A percentile compares a stretch with the other conserved stretches of the same genome.
Conservation (phyloP, 116 monocot species). For the Posidonia oceanica region DNA sequence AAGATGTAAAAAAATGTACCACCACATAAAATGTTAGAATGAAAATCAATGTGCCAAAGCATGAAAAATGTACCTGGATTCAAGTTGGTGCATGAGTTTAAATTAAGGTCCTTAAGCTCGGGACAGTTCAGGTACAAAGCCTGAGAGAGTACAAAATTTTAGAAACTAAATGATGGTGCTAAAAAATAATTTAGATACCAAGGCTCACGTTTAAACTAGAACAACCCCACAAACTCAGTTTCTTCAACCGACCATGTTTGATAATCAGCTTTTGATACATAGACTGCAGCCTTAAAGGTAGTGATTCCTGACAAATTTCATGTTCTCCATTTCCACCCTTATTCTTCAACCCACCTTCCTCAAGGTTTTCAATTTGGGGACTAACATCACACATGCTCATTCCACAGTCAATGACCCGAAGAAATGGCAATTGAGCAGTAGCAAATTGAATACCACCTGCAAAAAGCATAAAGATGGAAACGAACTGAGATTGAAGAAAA, state of each 20-base stretch:
- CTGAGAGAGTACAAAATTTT: slow-evolving; percentile 30
- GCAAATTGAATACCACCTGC: slow-evolving; percentile 92
- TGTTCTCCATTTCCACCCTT: slow-evolving; percentile 7
- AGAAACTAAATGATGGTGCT: slow-evolving; percentile 1
- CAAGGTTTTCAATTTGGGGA: slow-evolving; percentile 18
- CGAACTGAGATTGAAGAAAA: background rate
- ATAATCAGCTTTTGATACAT: slow-evolving; percentile 86
- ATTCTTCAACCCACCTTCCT: slow-evolving; percentile 17
- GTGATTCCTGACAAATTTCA: slow-evolving; percentile 10
- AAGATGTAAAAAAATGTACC: background rate
- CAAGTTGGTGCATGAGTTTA: slow-evolving; percentile 80
- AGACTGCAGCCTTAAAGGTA: slow-evolving; percentile 16
- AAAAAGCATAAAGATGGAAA: background rate
- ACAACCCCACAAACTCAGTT: slow-evolving; percentile 93
- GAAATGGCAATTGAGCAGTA: slow-evolving; percentile 71
- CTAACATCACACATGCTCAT: slow-evolving; percentile 54
- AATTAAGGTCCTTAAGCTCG: slow-evolving; percentile 78
- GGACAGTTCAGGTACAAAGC: slow-evolving; percentile 90
- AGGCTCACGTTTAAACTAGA: slow-evolving; percentile 77
- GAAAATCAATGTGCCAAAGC: background rate
- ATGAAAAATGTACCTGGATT: slow-evolving; percentile 52
- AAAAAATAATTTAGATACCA: background rate
- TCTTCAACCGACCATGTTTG: slow-evolving; percentile 65
- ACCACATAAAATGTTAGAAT: background rate
- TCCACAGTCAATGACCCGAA: slow-evolving; percentile 81